Evolutionary conservation across 129 eudicot genomes (phyloP).

Genomic region (Ambrosia trifida): DNA sequence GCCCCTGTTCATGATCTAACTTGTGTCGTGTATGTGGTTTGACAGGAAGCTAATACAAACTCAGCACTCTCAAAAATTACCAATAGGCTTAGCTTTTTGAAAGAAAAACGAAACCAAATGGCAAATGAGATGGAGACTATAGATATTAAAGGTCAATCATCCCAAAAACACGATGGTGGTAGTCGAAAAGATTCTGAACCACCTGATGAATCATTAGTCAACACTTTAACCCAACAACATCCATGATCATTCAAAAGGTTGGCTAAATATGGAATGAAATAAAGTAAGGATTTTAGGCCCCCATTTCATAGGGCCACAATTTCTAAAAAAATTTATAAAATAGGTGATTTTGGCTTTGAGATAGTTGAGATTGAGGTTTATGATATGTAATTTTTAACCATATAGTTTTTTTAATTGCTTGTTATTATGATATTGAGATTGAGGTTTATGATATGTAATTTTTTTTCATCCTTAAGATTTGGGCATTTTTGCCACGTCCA

Average conservation of each 20-base stretch:
- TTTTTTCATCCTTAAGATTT: no score
- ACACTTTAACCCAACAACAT: conserved; percentile 28
- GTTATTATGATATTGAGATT: no score
- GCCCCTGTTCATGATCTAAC: conserved; percentile 12
- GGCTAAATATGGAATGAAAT: no score
- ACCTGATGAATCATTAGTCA: conserved; percentile 40
- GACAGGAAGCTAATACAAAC: conserved; percentile 59
- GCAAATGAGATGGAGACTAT: conserved; percentile 58
- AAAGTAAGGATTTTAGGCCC: no score
- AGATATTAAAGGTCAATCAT: conserved; percentile 49
- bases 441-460: no score
- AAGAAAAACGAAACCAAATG: conserved; percentile 68
- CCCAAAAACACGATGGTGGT: conserved; percentile 13
- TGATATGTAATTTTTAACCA: no score
- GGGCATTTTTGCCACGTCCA: no score
- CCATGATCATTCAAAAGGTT: conserved; percentile 15
- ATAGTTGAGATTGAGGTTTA: no score
- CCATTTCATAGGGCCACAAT: no score
- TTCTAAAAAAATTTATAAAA: no score
- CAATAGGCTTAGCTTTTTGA: conserved; percentile 77
- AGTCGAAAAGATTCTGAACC: conserved; percentile 1
- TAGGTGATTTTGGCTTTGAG: no score
- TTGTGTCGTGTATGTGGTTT: neutral
- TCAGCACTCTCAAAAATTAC: conserved; percentile 83
- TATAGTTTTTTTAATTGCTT: no score